These are phyloP conservation scores for Sugiyamaella marilandica DNA, from an alignment of 805 yeast genomes.

Conservation along the genomic window DNA sequence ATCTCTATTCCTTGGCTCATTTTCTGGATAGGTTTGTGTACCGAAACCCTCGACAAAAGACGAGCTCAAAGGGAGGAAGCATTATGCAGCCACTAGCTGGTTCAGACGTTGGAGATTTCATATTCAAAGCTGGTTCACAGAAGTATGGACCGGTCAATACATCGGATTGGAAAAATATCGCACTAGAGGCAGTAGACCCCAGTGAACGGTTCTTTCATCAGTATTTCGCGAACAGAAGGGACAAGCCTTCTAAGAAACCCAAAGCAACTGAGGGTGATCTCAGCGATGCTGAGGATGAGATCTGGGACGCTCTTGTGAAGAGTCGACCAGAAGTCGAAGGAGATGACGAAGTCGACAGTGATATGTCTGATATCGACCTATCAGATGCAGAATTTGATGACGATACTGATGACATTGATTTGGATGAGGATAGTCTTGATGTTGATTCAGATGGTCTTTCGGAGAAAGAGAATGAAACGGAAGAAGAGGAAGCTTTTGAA, in stretches of 20 bases:
- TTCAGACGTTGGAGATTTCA: constrained; percentile 41
- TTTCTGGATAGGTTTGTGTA: constrained; percentile 95
- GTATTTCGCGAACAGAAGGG: constrained; percentile 65
- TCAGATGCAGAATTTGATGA: constrained; percentile 34
- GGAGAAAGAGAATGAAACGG: constrained; percentile 15
- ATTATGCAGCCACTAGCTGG: constrained; percentile 98
- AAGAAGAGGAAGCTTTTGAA: constrained; percentile 27
- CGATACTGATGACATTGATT: constrained; percentile 28
- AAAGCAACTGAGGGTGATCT: constrained; percentile 35
- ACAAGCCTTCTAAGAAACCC: constrained; percentile 27
- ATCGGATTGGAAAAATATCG: constrained; percentile 68
- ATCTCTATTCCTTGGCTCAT: constrained; percentile 79
- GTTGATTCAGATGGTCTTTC: constrained; percentile 26
- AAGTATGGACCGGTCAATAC: constrained; percentile 65
- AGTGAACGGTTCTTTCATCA: constrained; percentile 86
- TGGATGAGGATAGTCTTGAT: constrained; percentile 23
- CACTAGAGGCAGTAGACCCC: constrained; percentile 63
- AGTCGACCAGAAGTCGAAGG: constrained; percentile 70
- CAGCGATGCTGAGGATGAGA: constrained; percentile 52
- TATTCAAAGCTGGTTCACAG: constrained; percentile 12
- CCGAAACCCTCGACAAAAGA: constrained; percentile 80
- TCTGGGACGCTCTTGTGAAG: constrained; percentile 75
- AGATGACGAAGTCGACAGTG: constrained; percentile 52
- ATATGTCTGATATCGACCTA: constrained; percentile 21
- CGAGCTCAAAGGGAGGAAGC: constrained; percentile 67